Conservation (phyloP, 495 filamentous ascomycete genomes). For the Penicillium tannophilum region DNA sequence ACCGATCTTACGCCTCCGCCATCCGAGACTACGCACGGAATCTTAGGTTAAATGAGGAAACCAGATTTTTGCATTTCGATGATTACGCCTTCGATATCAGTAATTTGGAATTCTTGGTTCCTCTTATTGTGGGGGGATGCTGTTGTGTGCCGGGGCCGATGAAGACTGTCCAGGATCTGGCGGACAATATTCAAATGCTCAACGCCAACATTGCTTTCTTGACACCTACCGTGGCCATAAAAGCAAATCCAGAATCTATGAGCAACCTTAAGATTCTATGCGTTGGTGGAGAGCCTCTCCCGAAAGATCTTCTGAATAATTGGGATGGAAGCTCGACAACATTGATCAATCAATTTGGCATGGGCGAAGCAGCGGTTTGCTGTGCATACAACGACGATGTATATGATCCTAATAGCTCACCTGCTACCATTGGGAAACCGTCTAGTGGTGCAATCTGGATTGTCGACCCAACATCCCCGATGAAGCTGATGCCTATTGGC, state of each 20-base stretch:
- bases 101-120: slow-evolving; percentile 43
- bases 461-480: slow-evolving; percentile 48
- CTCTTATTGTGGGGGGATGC: slow-evolving; percentile 46
- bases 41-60: slow-evolving; percentile 16
- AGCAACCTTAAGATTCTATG: slow-evolving; percentile 38
- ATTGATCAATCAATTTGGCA: slow-evolving; percentile 62
- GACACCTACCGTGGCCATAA: slow-evolving; percentile 45
- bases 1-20: slow-evolving; percentile 39
- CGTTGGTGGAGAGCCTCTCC: slow-evolving; percentile 49
- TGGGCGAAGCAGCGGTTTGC: slow-evolving; percentile 44
- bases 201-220: slow-evolving; percentile 41
- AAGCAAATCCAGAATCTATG: slow-evolving; percentile 37
- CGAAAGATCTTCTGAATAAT: slow-evolving; percentile 38
- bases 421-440: slow-evolving; percentile 20
- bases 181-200: slow-evolving; percentile 34
- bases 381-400: slow-evolving; percentile 26
- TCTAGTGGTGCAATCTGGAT: slow-evolving; percentile 50
- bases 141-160: slow-evolving; percentile 47
- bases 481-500: slow-evolving; percentile 54
- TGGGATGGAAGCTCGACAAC: slow-evolving; percentile 46
- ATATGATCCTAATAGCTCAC: slow-evolving; percentile 6
- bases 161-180: slow-evolving; percentile 32
- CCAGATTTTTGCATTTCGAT: slow-evolving; percentile 48
- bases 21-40: slow-evolving; percentile 22
- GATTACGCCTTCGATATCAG: slow-evolving; percentile 50